Evolutionary conservation across 768 basidiomycete genomes (phyloP), one percentile per base, ranked within the genome.

Genomic region (Lyophyllum atratum): DNA sequence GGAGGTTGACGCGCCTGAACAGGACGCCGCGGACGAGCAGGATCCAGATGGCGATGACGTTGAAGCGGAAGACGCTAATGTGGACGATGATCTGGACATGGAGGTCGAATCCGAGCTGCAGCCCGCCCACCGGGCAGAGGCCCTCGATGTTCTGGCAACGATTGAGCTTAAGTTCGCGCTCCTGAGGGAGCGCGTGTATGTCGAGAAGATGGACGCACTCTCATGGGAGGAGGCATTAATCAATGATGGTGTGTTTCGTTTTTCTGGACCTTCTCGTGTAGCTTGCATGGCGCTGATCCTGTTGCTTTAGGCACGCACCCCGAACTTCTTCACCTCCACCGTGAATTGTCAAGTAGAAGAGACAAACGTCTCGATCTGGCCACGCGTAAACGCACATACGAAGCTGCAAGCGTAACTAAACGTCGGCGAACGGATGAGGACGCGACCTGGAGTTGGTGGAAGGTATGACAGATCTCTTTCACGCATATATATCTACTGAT

Each of bases 141-240:
- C 94, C 0, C 80, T 98, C 55, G 93, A 95, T 56, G 88, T 89
- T 0, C 76, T 98, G 7, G 89, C 95, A 3, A 82, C 79, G 44
- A 95, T 99, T 63, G 96, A 99, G 68, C 85, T 98, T 72, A 93
- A 92, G 66, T 97, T 95, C 71, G 95, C 95, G 0, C 73, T 90
- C 29, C 71, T 98, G 54, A 76, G 96, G 46, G 95, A 98, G 69
- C 79, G 85, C 49, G 78, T 98, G 15, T 98, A 95, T 70, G 80
- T 98, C 19, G 96, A 98, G 74, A 91, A 95, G 70, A 94, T 98
- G 93, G 91, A 94, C 39, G 85, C 84, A 4, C 75, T 96, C 8
- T 89, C 91, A 31, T 89, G 87, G 84, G 96, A 98, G 71, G 94
- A 98, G 66, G 75, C 82, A 14, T 76, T 95, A 64, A 80, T 98